Evolutionary conservation across 805 yeast genomes (phyloP).

Genomic region (Lipomyces yamanashiensis): DNA sequence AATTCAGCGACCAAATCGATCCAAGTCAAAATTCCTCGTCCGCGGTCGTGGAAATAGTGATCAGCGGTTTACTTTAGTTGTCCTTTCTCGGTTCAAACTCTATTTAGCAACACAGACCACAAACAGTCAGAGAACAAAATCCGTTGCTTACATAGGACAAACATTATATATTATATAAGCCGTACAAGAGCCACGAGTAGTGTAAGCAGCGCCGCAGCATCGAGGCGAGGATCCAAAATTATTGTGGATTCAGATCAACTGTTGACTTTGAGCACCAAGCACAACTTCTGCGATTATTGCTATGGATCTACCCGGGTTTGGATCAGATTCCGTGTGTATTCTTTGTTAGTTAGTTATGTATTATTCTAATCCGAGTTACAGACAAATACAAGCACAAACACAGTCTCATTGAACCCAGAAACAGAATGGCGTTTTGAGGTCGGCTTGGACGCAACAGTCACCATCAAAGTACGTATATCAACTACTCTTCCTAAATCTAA

Average conservation of each 20-base stretch:
- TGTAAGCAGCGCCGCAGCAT: not conserved
- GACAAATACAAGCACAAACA: not conserved
- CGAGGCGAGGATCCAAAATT: not conserved
- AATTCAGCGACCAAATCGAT: too few species aligned
- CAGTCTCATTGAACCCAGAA: slow-evolving; percentile 42
- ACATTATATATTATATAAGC: not conserved
- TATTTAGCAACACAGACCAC: not conserved
- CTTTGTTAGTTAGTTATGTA: not conserved
- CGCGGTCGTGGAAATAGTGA: not conserved
- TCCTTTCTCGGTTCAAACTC: too few species aligned
- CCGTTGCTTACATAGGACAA: not conserved
- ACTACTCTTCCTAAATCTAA: not conserved
- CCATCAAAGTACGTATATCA: slow-evolving; percentile 50
- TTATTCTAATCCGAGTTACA: not conserved
- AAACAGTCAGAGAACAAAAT: not conserved
- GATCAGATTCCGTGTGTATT: slow-evolving; percentile 1
- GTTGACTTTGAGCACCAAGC: too few species aligned
- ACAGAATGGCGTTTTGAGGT: slow-evolving; percentile 83
- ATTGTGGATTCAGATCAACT: not conserved
- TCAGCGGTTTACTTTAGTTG: too few species aligned
- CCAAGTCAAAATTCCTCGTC: not conserved
- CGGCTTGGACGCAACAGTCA: slow-evolving; percentile 55
- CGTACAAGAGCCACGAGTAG: not conserved
- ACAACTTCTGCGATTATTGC: not conserved
- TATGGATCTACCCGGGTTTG: slow-evolving; percentile 22